Conservation (phyloP, 176 grass and related monocot species). For the Triticum turgidum region DNA sequence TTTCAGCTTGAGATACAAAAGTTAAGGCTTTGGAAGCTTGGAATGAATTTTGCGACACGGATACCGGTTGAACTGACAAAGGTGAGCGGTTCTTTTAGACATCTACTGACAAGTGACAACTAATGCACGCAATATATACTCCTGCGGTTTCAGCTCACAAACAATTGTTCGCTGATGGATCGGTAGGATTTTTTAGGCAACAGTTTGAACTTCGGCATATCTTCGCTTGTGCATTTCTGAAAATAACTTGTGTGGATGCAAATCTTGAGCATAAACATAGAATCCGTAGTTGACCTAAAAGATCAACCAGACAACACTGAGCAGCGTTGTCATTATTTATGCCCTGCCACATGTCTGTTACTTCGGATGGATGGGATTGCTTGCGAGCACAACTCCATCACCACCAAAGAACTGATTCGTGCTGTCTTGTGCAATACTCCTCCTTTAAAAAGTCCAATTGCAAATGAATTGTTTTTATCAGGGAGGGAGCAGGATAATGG, state of each 20-base stretch:
- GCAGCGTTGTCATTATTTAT: slow-evolving; percentile 40
- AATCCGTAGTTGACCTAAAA: slow-evolving; percentile 47
- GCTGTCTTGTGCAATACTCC: slow-evolving; percentile 51
- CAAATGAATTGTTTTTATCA: slow-evolving; percentile 22
- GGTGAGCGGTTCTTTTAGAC: slow-evolving; percentile 24
- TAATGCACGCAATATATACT: background rate
- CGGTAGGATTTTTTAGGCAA: slow-evolving; percentile 16
- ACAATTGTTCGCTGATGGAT: background rate
- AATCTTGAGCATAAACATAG: slow-evolving; percentile 26
- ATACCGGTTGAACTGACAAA: background rate
- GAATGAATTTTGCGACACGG: background rate
- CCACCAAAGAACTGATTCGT: slow-evolving; percentile 45
- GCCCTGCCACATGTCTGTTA: slow-evolving; percentile 17
- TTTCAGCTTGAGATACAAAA: background rate
- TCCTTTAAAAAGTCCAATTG: slow-evolving; percentile 28
- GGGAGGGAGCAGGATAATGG: slow-evolving; percentile 15
- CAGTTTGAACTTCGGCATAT: slow-evolving; percentile 24
- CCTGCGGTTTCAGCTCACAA: background rate
- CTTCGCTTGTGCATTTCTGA: slow-evolving; percentile 21
- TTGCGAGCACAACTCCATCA: slow-evolving; percentile 33
- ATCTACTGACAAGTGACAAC: slow-evolving; percentile 2
- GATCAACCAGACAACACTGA: slow-evolving; percentile 30
- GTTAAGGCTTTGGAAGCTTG: background rate
- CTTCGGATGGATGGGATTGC: slow-evolving; percentile 43
- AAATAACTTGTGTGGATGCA: slow-evolving; percentile 24